phyloP scores from a whole-genome alignment of 345 rosid genomes.

The Syzygium oleosum region DNA sequence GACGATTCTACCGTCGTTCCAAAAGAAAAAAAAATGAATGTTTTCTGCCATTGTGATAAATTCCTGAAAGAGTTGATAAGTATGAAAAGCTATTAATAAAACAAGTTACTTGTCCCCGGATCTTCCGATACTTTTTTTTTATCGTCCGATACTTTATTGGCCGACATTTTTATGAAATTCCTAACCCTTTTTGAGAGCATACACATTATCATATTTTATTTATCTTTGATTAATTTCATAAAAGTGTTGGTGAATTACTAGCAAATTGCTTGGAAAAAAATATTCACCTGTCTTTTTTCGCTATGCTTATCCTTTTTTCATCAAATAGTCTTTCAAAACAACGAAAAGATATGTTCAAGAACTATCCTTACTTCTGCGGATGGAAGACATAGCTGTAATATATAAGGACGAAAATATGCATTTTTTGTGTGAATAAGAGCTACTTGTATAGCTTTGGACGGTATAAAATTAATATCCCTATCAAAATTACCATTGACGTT shows the following conservation, averaged over 20 bases:
- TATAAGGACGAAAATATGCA: neutral
- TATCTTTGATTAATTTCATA: neutral
- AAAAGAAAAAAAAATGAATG: neutral
- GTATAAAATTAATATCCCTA: neutral
- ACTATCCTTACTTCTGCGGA: neutral
- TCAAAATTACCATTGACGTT: neutral
- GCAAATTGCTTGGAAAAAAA: neutral
- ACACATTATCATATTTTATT: neutral
- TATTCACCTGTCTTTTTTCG: neutral
- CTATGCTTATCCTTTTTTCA: neutral
- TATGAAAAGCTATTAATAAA: neutral
- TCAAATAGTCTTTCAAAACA: neutral
- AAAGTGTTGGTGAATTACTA: neutral
- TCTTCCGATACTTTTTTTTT: neutral
- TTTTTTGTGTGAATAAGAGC: neutral
- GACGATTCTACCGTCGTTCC: neutral
- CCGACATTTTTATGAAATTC: neutral
- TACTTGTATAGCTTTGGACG: neutral
- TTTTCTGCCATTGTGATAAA: neutral
- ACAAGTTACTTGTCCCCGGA: neutral
- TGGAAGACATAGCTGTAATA: neutral
- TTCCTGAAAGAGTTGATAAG: neutral
- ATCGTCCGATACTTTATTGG: neutral
- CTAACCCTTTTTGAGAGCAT: neutral
- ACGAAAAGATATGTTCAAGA: neutral